These are phyloP conservation scores for Lunasporangiospora selenospora DNA, from an alignment of 192 early-diverging fungal genomes.

Conservation along the genomic window DNA sequence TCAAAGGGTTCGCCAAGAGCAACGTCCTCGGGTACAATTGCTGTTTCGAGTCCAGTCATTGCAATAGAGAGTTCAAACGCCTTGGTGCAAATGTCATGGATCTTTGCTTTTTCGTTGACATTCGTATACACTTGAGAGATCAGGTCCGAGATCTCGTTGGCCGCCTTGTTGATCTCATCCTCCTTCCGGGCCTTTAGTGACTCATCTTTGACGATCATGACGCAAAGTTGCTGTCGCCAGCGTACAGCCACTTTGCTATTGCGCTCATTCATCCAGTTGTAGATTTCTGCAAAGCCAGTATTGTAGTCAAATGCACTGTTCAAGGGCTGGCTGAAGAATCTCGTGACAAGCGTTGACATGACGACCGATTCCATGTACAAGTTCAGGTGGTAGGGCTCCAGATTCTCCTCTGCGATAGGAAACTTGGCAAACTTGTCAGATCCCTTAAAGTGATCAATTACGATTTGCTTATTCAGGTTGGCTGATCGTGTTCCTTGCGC, in stretches of 20 bases:
- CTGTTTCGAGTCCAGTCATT: slow-evolving; percentile 33
- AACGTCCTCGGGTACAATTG: slow-evolving; percentile 12
- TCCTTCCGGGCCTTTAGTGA: slow-evolving; percentile 26
- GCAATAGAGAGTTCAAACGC: slow-evolving; percentile 40
- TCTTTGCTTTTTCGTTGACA: slow-evolving; percentile 34
- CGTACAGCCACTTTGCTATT: slow-evolving; percentile 42
- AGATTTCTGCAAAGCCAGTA: slow-evolving; percentile 46
- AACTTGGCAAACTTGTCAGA: slow-evolving; percentile 22
- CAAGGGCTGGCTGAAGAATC: slow-evolving; percentile 32
- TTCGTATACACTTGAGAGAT: slow-evolving; percentile 33
- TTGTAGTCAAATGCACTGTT: slow-evolving; percentile 37
- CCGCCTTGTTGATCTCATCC: slow-evolving; percentile 12
- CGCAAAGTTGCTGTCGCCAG: slow-evolving; percentile 42
- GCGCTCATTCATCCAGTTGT: slow-evolving; percentile 30
- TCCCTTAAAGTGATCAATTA: slow-evolving; percentile 28
- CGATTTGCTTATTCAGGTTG: slow-evolving; percentile 27
- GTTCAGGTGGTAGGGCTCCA: slow-evolving; percentile 40
- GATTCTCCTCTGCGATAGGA: slow-evolving; percentile 29
- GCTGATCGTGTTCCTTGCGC: slow-evolving; percentile 39
- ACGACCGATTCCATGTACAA: slow-evolving; percentile 45
- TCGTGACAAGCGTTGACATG: slow-evolving; percentile 26
- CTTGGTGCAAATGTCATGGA: slow-evolving; percentile 37
- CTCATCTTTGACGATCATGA: slow-evolving; percentile 25
- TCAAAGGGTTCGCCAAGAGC: slow-evolving; percentile 21
- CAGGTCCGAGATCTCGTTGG: slow-evolving; percentile 15